phyloP scores from a whole-genome alignment of 1,139 yeast genomes.

The Taphrina confusa region DNA sequence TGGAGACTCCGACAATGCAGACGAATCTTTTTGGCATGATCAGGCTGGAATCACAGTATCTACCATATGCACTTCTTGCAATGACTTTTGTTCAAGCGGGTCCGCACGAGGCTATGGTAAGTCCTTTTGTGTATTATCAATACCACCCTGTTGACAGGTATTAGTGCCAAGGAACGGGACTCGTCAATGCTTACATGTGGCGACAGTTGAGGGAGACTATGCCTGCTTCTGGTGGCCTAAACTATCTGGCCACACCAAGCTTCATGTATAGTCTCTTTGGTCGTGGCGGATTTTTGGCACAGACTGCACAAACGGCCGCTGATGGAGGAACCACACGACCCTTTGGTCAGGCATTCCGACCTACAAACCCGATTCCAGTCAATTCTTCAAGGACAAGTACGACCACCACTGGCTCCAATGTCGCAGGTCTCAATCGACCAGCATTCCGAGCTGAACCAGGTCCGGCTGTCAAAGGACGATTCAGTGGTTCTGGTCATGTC shows the following conservation, averaged over 20 bases:
- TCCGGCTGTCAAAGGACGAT: not conserved
- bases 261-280: slow-evolving; percentile 23
- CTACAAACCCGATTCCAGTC: slow-evolving; percentile 12
- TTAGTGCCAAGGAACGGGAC: slow-evolving; percentile 29
- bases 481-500: slow-evolving; percentile 14
- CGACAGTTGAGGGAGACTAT: slow-evolving; percentile 29
- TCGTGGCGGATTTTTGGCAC: slow-evolving; percentile 17
- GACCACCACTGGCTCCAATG: slow-evolving; percentile 7
- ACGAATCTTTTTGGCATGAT: slow-evolving; percentile 45
- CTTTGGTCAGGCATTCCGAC: slow-evolving; percentile 25
- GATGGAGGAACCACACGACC: slow-evolving; percentile 26
- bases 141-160: not conserved
- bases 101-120: slow-evolving; percentile 26
- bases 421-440: slow-evolving; percentile 3
- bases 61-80: slow-evolving; percentile 46
- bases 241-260: slow-evolving; percentile 24
- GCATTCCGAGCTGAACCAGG: not conserved
- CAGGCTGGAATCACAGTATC: slow-evolving; percentile 45
- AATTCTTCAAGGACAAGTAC: not conserved
- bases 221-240: slow-evolving; percentile 20
- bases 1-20: slow-evolving; percentile 42
- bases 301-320: slow-evolving; percentile 14
- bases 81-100: slow-evolving; percentile 45
- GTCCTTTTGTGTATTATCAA: not conserved
- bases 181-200: slow-evolving; percentile 30